Evolutionary conservation across 2,329 filamentous ascomycete species (phyloP).

Genomic region (Ascochyta rabiei): DNA sequence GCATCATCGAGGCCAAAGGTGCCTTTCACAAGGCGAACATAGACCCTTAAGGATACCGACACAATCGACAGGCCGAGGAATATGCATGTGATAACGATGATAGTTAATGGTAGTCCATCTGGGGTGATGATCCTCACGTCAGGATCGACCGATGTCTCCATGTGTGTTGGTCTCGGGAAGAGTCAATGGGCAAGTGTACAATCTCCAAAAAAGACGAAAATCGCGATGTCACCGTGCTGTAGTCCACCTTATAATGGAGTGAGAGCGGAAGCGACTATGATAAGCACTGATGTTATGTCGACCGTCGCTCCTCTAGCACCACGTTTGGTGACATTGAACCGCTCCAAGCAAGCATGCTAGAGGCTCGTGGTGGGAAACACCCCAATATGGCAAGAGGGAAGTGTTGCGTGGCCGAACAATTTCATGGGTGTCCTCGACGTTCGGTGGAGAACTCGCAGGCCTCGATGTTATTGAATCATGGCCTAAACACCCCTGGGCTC

Average conservation of each 20-base stretch:
- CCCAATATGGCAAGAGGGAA: background rate
- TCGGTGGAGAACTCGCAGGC: slow-evolving; percentile 7
- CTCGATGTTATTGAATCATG: background rate
- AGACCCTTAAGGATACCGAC: slow-evolving; percentile 24
- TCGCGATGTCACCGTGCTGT: background rate
- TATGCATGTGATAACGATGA: slow-evolving; percentile 21
- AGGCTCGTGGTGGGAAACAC: background rate
- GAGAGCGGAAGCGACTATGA: background rate
- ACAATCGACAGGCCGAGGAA: slow-evolving; percentile 24
- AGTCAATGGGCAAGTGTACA: background rate
- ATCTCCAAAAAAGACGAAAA: background rate
- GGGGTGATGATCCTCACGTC: slow-evolving; percentile 17
- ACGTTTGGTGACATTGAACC: slow-evolving; percentile 4
- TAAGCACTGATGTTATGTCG: slow-evolving; percentile 12
- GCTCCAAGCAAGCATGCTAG: background rate
- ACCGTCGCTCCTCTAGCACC: slow-evolving; percentile 4
- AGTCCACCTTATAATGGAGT: slow-evolving; percentile 7
- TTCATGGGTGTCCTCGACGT: slow-evolving; percentile 5
- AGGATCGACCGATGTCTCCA: slow-evolving; percentile 21
- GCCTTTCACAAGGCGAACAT: slow-evolving; percentile 22
- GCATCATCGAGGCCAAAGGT: slow-evolving; percentile 26
- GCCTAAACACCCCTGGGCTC: background rate
- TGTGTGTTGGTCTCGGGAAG: slow-evolving; percentile 8
- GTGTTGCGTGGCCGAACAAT: slow-evolving; percentile 8
- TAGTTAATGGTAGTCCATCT: slow-evolving; percentile 25